These are phyloP conservation scores for Camptophora hylomeconis DNA, from an alignment of 2,329 filamentous ascomycete species.

Conservation along the genomic window DNA sequence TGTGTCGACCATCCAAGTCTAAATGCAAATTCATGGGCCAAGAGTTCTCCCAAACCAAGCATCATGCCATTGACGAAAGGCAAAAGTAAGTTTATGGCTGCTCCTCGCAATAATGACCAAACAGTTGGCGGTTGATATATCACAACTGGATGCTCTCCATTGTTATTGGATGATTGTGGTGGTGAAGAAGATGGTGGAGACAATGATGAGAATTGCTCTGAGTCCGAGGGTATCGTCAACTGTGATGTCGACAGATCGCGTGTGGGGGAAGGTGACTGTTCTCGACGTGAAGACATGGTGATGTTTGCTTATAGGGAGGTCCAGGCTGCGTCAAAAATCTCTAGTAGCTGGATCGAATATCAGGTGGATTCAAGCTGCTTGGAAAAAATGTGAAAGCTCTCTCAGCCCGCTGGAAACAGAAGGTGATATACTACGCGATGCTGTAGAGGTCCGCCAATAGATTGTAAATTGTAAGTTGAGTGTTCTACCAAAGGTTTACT, in stretches of 20 bases:
- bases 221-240: conserved; percentile 33
- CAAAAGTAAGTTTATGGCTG: conserved; percentile 87
- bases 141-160: conserved; percentile 48
- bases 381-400: too few species aligned
- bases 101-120: conserved; percentile 73
- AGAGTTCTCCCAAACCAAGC: conserved; percentile 92
- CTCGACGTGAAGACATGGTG: too few species aligned
- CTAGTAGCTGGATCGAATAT: too few species aligned
- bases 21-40: conserved; percentile 92
- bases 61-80: conserved; percentile 97
- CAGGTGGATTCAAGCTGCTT: too few species aligned
- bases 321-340: too few species aligned
- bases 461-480: too few species aligned
- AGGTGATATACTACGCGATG: too few species aligned
- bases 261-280: conserved; percentile 15
- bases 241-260: conserved; percentile 17
- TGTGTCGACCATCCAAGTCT: conserved; percentile 86
- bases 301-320: too few species aligned
- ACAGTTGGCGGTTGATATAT: conserved; percentile 81
- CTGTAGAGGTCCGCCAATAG: too few species aligned
- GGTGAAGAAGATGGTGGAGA: conserved; percentile 23
- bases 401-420: too few species aligned
- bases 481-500: too few species aligned
- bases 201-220: conserved; percentile 32
- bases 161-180: conserved; percentile 24